Evolutionary conservation across 169 alveolate species (phyloP).

Genomic region (Cryptosporidium baileyi): DNA sequence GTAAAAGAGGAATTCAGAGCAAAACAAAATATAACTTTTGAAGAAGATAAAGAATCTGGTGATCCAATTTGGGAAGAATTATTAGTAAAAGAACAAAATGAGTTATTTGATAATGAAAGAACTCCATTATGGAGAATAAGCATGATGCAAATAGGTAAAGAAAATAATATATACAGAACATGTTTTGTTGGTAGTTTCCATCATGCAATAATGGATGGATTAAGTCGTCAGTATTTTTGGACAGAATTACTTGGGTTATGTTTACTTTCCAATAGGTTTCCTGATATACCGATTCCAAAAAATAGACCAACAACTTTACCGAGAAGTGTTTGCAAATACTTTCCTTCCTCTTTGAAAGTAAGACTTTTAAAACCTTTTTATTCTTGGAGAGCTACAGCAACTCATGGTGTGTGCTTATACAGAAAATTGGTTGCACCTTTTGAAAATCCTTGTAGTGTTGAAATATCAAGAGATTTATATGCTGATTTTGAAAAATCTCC

Average conservation of each 20-base stretch:
- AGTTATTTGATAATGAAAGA: slow-evolving; percentile 41
- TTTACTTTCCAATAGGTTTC: slow-evolving; percentile 32
- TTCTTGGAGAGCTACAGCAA: slow-evolving; percentile 69
- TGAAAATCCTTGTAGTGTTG: slow-evolving; percentile 59
- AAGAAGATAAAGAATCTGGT: background rate
- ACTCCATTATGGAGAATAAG: slow-evolving; percentile 67
- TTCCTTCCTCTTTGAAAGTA: slow-evolving; percentile 61
- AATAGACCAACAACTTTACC: slow-evolving; percentile 35
- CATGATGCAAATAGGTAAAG: slow-evolving; percentile 24
- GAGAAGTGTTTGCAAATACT: slow-evolving; percentile 53
- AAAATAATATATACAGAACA: slow-evolving; percentile 53
- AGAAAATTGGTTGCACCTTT: slow-evolving; percentile 65
- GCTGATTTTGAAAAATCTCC: slow-evolving; percentile 65
- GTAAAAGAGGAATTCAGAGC: slow-evolving; percentile 15
- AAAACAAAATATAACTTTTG: background rate
- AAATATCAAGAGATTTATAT: slow-evolving; percentile 62
- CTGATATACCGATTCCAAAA: slow-evolving; percentile 35
- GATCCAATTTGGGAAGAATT: slow-evolving; percentile 61
- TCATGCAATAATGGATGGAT: slow-evolving; percentile 76
- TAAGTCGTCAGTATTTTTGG: slow-evolving; percentile 76
- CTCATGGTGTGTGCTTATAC: slow-evolving; percentile 66
- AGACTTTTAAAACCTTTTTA: slow-evolving; percentile 43
- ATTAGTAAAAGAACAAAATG: slow-evolving; percentile 47
- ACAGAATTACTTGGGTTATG: slow-evolving; percentile 70
- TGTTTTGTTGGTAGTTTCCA: slow-evolving; percentile 74